Evolutionary conservation across 305 asterid species (phyloP), one percentile per base, ranked within the genome.

Genomic region (Ilex paraguariensis): DNA sequence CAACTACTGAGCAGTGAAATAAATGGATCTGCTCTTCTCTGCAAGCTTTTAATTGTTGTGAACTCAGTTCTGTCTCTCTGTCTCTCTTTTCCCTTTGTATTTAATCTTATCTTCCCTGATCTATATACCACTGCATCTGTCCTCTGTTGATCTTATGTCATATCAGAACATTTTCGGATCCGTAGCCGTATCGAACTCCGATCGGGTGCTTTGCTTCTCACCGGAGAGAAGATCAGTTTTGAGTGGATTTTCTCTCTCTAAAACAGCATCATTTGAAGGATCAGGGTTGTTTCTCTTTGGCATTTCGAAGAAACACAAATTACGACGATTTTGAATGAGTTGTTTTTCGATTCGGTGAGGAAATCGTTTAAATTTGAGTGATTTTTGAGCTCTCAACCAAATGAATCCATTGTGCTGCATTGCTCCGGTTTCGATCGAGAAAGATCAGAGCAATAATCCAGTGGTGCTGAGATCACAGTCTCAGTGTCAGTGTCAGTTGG

Each of bases 341-440:
- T 52, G 53, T 50, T 50, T 50, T 12, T 14, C 13, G 54, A 8
- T 52, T 15, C 8, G 10, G 3, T 0, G 11, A n/a, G 4, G 14
- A n/a, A n/a, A 56, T 56, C 44, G 42, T 28, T 30, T 55, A 21
- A 6, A 6, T 15, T n/a, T 7, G 8, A 10, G 12, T 15, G 12
- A 54, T 8, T 1, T 54, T 54, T 54, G 58, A 7, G 58, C 4
- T 36, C 42, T 36, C 12, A 54, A 54, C 57, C 69, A 76, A 59
- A 93, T 93, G 97, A 93, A 93, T 79, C 99, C 99, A 13, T 82
- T 93, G 46, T 93, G 97, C 90, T 93, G 99, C 99, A 93, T 93
- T 90, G 99, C 99, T 65, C 97, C 99, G 57, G 97, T 93, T 40
- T 83, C 97, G 74, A 81, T 82, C n/a, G 97, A 93, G 39, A 82